Percentiles rank a stretch among this genome's conserved stretches.
phyloP scores from a whole-genome alignment of 2,329 filamentous ascomycete genomes.

The Zarea fungicola region DNA sequence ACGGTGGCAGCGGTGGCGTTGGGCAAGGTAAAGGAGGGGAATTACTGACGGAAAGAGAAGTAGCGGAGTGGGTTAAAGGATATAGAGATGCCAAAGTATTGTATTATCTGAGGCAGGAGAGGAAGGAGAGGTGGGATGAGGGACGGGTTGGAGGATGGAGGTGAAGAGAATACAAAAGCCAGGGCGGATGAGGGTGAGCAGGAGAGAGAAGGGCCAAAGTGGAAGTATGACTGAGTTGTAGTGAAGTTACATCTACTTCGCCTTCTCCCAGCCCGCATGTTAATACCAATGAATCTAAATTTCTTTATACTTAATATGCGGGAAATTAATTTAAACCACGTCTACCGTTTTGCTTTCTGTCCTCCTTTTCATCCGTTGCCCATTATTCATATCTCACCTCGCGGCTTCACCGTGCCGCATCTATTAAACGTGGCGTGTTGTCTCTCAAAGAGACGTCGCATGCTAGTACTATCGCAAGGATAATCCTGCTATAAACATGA shows the following conservation, averaged over 20 bases:
- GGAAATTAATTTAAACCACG: background rate
- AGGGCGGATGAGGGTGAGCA: too few relatives aligned
- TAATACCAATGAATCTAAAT: too few relatives aligned
- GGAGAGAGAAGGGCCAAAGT: too few relatives aligned
- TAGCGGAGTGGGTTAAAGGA: slow-evolving; percentile 75
- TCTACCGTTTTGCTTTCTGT: background rate
- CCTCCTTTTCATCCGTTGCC: background rate
- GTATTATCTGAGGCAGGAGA: slow-evolving; percentile 75
- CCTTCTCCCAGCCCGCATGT: too few relatives aligned
- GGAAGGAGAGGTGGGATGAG: slow-evolving; percentile 93
- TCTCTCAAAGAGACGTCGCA: background rate
- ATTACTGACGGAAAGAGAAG: slow-evolving; percentile 70
- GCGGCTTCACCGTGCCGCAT: background rate
- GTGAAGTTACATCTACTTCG: too few relatives aligned
- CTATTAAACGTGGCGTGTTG: background rate
- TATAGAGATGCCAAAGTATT: slow-evolving; percentile 76
- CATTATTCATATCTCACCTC: background rate
- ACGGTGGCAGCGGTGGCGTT: slow-evolving; percentile 39
- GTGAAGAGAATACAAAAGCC: slow-evolving; percentile 40
- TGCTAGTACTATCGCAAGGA: too few relatives aligned
- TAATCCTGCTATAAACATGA: background rate
- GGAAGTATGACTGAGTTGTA: too few relatives aligned
- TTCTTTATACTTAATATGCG: background rate
- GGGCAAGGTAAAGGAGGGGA: slow-evolving; percentile 22
- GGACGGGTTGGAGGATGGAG: slow-evolving; percentile 93